Base-by-base conservation (phyloP, 2,329 filamentous ascomycete genomes). In the Colletotrichum liriopes region DNA sequence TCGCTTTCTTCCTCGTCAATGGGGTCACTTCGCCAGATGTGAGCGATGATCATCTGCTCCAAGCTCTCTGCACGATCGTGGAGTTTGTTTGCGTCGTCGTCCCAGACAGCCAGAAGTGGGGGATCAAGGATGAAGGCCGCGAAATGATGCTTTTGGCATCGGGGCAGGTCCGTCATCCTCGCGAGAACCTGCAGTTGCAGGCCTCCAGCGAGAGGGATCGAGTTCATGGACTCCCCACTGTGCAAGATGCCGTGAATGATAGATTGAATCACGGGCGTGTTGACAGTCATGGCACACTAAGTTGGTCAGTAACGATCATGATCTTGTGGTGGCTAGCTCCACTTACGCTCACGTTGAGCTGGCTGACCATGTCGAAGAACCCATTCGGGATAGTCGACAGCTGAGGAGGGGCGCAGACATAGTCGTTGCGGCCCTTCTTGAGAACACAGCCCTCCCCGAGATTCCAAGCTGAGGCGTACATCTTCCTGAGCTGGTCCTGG, bases 261-360 rank as follows among this genome's bases (percentile, higher is more conserved):
- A 37, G 91, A 84, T 74, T 89, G 88, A 76, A 93, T 90, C 51
- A 92, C 87, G 71, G 87, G 85, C 4, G 91, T 93, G 77, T 89
- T 91, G 74, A 93, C 85, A 4, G 91, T 93, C 87, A 93, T 91
- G 62, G 91, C 91, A 76, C 87, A 90, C 88, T 92, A 39, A 52
- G 3, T 7, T 23, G 47, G 29, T 55, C 37, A 60, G 47, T n/a
- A 23, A 7, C 12, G 35, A 20, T 16, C 16, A 56, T 16, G 26
- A 43, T 29, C 18, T 23, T 47, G 23, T 11, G n/a, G 11, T 20
- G n/a, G 5, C 12, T 12, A 7, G 51, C 5, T 67, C 9, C 23
- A 80, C 84, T 74, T 82, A 89, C 88, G 77, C 84, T 82, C 67
- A 90, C 87, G 73, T 91, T 90, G 72, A 91, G 74, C 64, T 74